A percentile compares a stretch with the other conserved stretches of the same genome.
These are phyloP conservation scores for Pyracantha coccinea DNA, from an alignment of 331 rosid genomes.

Conservation along the genomic window DNA sequence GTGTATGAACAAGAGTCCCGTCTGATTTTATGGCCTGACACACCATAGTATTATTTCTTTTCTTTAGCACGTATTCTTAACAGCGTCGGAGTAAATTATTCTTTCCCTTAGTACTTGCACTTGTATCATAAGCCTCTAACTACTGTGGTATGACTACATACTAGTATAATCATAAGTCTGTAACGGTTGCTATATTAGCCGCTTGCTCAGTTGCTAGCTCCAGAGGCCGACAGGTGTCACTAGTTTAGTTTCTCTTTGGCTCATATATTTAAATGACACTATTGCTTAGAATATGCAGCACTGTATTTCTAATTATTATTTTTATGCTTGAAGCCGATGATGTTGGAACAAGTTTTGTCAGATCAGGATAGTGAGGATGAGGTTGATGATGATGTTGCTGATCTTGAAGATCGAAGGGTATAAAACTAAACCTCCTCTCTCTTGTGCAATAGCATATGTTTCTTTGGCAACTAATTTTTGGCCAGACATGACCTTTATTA, in stretches of 20 bases:
- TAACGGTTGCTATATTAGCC: too few relatives aligned
- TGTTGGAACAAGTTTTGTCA: slow-evolving; percentile 62
- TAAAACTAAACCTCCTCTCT: neutral
- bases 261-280: neutral
- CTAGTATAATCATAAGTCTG: neutral
- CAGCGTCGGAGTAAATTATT: neutral
- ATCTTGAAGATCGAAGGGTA: slow-evolving; percentile 87
- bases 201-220: too few relatives aligned
- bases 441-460: neutral
- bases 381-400: slow-evolving; percentile 86
- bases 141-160: neutral
- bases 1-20: neutral
- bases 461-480: neutral
- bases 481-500: neutral
- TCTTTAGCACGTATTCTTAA: neutral
- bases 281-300: neutral
- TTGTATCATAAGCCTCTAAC: neutral
- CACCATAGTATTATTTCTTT: neutral
- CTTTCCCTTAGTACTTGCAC: neutral
- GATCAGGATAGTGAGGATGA: slow-evolving; percentile 89
- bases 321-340: slow-evolving; percentile 61
- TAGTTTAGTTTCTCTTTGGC: neutral
- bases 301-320: slow-evolving; percentile 12
- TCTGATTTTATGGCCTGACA: neutral
- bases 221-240: neutral